phyloP scores from a whole-genome alignment of 192 early-diverging fungal species.

The Backusella liffmaniae region DNA sequence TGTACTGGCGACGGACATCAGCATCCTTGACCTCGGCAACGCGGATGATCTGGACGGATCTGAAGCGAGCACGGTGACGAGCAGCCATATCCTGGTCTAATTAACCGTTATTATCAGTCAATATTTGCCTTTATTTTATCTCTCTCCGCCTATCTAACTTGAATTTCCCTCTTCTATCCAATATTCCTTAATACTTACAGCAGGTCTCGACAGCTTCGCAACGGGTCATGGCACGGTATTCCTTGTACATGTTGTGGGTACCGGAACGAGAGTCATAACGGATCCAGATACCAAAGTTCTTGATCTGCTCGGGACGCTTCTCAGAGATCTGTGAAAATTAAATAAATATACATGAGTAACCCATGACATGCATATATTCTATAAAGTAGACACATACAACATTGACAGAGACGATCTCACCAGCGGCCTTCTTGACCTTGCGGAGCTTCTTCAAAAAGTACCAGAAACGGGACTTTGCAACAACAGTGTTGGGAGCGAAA shows the following conservation, averaged over 20 bases:
- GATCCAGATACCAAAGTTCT: constrained; percentile 99
- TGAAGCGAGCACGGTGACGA: constrained; percentile 96
- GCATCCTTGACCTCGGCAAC: constrained; percentile 87
- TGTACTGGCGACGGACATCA: constrained; percentile 96
- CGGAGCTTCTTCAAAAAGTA: constrained; percentile 98
- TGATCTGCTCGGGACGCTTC: constrained; percentile 86
- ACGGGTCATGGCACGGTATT: constrained; percentile 97
- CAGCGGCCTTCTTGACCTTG: constrained; percentile 99
- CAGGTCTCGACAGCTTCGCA: constrained; percentile 65
- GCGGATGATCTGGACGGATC: constrained; percentile 98
- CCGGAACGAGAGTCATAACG: constrained; percentile 99
- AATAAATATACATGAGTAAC: background rate
- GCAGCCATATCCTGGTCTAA: constrained; percentile 97
- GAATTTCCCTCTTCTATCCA: constrained; percentile 12
- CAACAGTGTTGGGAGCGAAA: constrained; percentile 97
- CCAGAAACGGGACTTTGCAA: constrained; percentile 99
- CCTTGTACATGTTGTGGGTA: constrained; percentile 99
- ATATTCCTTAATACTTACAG: constrained; percentile 37
- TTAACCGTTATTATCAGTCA: background rate
- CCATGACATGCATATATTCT: constrained; percentile 58
- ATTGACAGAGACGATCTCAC: constrained; percentile 98
- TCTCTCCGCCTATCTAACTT: background rate
- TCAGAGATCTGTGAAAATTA: constrained; percentile 78
- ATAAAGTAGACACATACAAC: constrained; percentile 44
- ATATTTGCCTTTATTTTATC: background rate